A percentile compares a stretch with the other conserved stretches of the same genome.
These are phyloP conservation scores for Amanita molliuscula DNA, from an alignment of 768 basidiomycete species.

Conservation along the genomic window DNA sequence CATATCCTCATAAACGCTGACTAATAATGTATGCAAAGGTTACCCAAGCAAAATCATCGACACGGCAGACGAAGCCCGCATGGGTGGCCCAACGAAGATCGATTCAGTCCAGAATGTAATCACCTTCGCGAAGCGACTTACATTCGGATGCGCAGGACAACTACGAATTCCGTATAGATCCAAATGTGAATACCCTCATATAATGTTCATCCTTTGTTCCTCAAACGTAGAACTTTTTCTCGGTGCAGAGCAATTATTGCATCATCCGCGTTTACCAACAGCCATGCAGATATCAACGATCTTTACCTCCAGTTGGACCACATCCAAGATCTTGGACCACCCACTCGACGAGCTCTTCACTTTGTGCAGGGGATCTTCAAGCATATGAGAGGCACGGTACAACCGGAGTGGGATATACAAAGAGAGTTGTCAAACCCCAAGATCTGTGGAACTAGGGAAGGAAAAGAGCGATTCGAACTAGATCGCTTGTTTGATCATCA, in stretches of 20 bases:
- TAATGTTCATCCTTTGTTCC: no score
- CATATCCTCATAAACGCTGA: not conserved
- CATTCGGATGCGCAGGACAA: constrained; percentile 13
- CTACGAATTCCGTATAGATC: constrained; percentile 15
- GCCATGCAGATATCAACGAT: constrained; percentile 17
- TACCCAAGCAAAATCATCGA: constrained; percentile 11
- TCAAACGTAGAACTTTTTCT: not conserved
- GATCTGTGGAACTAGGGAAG: constrained; percentile 10
- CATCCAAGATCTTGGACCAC: constrained; percentile 17
- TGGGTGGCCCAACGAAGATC: constrained; percentile 10
- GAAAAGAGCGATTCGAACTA: constrained; percentile 1
- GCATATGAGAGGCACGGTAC: constrained; percentile 22
- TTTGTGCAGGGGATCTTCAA: constrained; percentile 21
- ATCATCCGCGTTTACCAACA: constrained; percentile 19
- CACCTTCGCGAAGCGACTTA: constrained; percentile 12
- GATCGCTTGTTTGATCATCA: constrained; percentile 3
- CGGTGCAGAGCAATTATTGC: constrained; percentile 17
- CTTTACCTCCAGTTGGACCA: constrained; percentile 14
- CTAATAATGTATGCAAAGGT: constrained; percentile 6
- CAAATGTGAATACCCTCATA: no score
- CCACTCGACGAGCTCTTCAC: constrained; percentile 23
- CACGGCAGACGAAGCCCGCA: constrained; percentile 1
- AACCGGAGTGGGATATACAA: constrained; percentile 16
- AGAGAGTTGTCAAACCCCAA: constrained; percentile 14
- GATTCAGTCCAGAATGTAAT: constrained; percentile 14